These are phyloP conservation scores for Suhomyces bokatorum DNA, from an alignment of 1,139 yeast genomes.

Conservation along the genomic window DNA sequence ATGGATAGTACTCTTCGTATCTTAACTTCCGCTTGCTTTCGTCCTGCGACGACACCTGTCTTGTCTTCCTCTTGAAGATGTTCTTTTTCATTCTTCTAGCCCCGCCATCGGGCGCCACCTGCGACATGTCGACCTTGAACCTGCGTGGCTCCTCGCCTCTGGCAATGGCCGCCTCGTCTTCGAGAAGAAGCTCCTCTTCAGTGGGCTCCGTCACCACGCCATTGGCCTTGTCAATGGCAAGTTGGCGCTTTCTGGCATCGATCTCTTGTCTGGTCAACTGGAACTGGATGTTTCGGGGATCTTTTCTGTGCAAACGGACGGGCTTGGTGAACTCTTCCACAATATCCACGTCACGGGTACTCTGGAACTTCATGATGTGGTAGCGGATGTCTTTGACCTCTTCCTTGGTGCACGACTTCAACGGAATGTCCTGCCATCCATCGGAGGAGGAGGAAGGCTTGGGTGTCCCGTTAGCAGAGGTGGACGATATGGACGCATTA, in stretches of 20 bases:
- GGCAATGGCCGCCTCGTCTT: slow-evolving; percentile 19
- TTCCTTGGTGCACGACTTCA: slow-evolving; percentile 70
- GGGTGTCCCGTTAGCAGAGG: slow-evolving; percentile 13
- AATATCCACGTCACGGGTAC: slow-evolving; percentile 72
- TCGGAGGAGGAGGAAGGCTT: slow-evolving; percentile 10
- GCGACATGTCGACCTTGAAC: slow-evolving; percentile 48
- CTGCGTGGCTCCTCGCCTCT: slow-evolving; percentile 17
- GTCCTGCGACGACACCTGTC: slow-evolving; percentile 77
- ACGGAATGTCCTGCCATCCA: slow-evolving; percentile 63
- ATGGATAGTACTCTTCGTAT: slow-evolving; percentile 94
- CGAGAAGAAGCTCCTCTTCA: slow-evolving; percentile 29
- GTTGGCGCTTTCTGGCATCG: slow-evolving; percentile 58
- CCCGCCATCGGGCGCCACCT: slow-evolving; percentile 93
- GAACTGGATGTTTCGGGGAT: slow-evolving; percentile 85
- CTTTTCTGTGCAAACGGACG: slow-evolving; percentile 84
- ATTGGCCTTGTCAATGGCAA: slow-evolving; percentile 26
- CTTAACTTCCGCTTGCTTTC: slow-evolving; percentile 80
- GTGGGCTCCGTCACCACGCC: slow-evolving; percentile 22
- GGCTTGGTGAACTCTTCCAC: slow-evolving; percentile 73
- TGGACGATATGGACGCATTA: slow-evolving; percentile 3
- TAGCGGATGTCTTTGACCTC: slow-evolving; percentile 75
- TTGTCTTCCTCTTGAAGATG: slow-evolving; percentile 74
- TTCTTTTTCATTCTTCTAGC: slow-evolving; percentile 70
- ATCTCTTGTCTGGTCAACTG: slow-evolving; percentile 68
- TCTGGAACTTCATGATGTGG: slow-evolving; percentile 80